Evolutionary conservation across 345 rosid genomes (phyloP).

Genomic region (Cardamine resedifolia): DNA sequence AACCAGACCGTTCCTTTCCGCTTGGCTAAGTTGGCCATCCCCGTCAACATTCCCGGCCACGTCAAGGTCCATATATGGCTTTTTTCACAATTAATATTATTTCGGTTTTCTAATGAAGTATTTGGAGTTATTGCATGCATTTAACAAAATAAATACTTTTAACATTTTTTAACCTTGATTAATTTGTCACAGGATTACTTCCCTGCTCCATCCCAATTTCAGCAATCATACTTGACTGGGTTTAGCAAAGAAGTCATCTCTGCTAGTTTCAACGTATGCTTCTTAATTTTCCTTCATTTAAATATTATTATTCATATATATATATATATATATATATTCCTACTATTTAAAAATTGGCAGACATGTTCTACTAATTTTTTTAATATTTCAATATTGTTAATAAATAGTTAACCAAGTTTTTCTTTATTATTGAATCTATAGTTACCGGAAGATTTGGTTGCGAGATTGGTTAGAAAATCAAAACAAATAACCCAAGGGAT

Average conservation of each 20-base stretch:
- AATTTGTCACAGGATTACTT: slow-evolving; percentile 32
- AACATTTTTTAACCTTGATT: not conserved
- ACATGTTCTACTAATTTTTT: not conserved
- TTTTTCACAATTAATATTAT: not conserved
- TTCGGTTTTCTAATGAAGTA: not conserved
- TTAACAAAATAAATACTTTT: not conserved
- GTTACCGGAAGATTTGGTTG: slow-evolving; percentile 47
- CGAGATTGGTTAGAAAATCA: slow-evolving; percentile 28
- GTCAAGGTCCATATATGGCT: slow-evolving; percentile 34
- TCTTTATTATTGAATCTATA: not conserved
- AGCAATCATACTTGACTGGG: slow-evolving; percentile 43
- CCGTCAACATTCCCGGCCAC: slow-evolving; percentile 42
- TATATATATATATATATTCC: not conserved
- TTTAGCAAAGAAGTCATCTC: slow-evolving; percentile 46
- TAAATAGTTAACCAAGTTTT: not conserved
- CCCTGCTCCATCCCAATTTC: slow-evolving; percentile 36
- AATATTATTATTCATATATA: not conserved
- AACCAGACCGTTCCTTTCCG: slow-evolving; percentile 38
- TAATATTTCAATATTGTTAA: not conserved
- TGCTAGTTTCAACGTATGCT: slow-evolving; percentile 48
- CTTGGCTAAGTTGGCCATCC: slow-evolving; percentile 31
- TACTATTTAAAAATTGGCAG: not conserved
- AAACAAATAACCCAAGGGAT: slow-evolving; percentile 35
- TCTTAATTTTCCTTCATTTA: not conserved
- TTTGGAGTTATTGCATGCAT: not conserved